Conservation (phyloP, 1,284 basidiomycete genomes). For the Gomphus bonarii region DNA sequence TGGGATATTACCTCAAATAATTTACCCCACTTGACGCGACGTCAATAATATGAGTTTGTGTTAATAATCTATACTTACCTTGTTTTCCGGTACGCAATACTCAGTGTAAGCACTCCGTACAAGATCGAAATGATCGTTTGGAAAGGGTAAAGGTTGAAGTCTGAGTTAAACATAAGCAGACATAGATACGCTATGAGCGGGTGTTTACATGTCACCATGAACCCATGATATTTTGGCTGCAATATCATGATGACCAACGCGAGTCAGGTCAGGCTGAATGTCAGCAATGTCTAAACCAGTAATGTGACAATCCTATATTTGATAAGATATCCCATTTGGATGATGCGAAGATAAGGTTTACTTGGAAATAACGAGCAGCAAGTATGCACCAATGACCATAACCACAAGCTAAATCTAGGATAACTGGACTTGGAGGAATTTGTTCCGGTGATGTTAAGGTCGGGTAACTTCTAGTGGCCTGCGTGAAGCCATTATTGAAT, state of each 20-base stretch:
- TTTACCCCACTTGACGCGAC: constrained; percentile 22
- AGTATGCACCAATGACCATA: constrained; percentile 66
- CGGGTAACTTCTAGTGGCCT: not conserved
- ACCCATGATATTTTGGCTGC: constrained; percentile 50
- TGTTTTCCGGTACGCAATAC: constrained; percentile 59
- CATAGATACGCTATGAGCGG: not conserved
- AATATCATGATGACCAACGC: constrained; percentile 28
- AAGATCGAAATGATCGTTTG: constrained; percentile 45
- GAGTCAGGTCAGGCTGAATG: constrained; percentile 44
- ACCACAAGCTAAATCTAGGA: constrained; percentile 75
- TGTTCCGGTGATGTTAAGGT: not conserved
- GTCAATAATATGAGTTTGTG: not conserved
- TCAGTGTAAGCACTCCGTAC: constrained; percentile 53
- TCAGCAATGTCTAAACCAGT: constrained; percentile 49
- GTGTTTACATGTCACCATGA: constrained; percentile 51
- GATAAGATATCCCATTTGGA: constrained; percentile 8
- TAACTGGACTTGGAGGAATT: constrained; percentile 33
- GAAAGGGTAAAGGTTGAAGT: constrained; percentile 52
- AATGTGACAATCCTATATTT: constrained; percentile 37
- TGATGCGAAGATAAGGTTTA: constrained; percentile 22
- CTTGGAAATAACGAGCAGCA: constrained; percentile 55
- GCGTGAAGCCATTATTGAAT: not conserved
- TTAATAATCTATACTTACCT: constrained; percentile 30
- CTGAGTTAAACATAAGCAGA: constrained; percentile 23
- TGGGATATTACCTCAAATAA: constrained; percentile 23